Evolutionary conservation across 139 green algal species (phyloP), one percentile per base, ranked within the genome.

Genomic region (Yamagishiella unicocca): DNA sequence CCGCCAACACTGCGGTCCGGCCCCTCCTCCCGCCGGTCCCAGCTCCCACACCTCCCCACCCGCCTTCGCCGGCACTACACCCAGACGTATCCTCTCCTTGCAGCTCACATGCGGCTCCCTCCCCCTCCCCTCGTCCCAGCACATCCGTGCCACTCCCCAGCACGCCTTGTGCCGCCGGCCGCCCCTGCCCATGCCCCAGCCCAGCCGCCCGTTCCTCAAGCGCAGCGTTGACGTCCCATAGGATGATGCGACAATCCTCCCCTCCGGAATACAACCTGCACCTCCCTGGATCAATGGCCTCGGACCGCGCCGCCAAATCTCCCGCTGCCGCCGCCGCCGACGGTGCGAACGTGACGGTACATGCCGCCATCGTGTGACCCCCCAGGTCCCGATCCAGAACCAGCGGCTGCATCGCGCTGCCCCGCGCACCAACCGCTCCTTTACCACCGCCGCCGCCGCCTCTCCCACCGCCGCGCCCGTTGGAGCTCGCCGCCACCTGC

Each of bases 191-290:
- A n/a, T 29, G 42, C 37, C 61, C 14, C 29, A 43, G 4, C 27
- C 58, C 80, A 12, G 42, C 42, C 10, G 62, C 80, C 42, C 62
- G 19, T 0, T 62, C 80, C n/a, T 0, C 43, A 43, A 75, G 40
- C 62, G 80, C 80, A 3, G 4, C 42, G 2, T 27, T 2, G 6
- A 86, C 43, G 22, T 79, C 81, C 84, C 84, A 89, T n/a, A 89
- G 5, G 40, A 89, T 29, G 10, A 89, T 25, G 22, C 84, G 55
- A 12, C 42, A 27, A n/a, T 89, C 84, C 55, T 89, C 84, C 14
- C 73, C 73, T 0, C 58, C 84, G 4, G 84, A 89, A 35, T 82
- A 82, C 29, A 89, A 61, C 42, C 74, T 54, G 43, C 58, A 73
- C 7, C 14, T 19, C 17, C 4, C 29, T 2, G 33, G 4, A 35